Conservation (phyloP, 2,329 filamentous ascomycete genomes). For the Pyrenophora graminea region DNA sequence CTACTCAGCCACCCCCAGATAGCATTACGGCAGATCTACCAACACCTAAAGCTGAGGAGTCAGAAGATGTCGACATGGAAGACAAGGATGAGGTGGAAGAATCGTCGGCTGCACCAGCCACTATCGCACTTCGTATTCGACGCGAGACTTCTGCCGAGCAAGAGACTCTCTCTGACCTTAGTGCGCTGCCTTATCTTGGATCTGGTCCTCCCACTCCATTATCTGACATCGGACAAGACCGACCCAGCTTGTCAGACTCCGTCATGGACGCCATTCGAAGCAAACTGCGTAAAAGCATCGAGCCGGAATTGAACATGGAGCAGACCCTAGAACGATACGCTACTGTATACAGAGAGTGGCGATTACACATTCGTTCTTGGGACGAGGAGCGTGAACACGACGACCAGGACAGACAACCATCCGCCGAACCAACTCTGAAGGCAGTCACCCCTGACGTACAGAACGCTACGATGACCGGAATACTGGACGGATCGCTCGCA, state of each 20-base stretch:
- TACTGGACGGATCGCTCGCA: conserved; percentile 34
- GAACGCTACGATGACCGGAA: conserved; percentile 32
- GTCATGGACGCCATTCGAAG: conserved; percentile 44
- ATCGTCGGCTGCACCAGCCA: conserved; percentile 38
- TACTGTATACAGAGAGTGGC: conserved; percentile 49
- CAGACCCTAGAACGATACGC: conserved; percentile 45
- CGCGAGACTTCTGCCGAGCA: conserved; percentile 38
- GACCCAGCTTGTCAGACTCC: conserved; percentile 40
- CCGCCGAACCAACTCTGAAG: conserved; percentile 41
- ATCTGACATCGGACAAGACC: conserved; percentile 50
- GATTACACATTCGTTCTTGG: conserved; percentile 45
- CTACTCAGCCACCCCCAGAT: conserved; percentile 19
- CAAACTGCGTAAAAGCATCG: conserved; percentile 39
- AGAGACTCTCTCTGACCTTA: conserved; percentile 48
- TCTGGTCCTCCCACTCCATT: conserved; percentile 51
- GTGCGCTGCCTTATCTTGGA: conserved; percentile 51
- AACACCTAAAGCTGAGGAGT: conserved; percentile 44
- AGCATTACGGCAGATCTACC: conserved; percentile 32
- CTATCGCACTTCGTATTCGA: conserved; percentile 36
- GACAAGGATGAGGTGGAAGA: conserved; percentile 24
- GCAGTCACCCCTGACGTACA: conserved; percentile 54
- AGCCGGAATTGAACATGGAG: conserved; percentile 34
- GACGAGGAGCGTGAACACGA: conserved; percentile 50
- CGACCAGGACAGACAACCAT: conserved; percentile 41
- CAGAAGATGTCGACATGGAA: conserved; percentile 38